Evolutionary conservation across 768 basidiomycete species (phyloP).

Genomic region (Suillus variegatus): DNA sequence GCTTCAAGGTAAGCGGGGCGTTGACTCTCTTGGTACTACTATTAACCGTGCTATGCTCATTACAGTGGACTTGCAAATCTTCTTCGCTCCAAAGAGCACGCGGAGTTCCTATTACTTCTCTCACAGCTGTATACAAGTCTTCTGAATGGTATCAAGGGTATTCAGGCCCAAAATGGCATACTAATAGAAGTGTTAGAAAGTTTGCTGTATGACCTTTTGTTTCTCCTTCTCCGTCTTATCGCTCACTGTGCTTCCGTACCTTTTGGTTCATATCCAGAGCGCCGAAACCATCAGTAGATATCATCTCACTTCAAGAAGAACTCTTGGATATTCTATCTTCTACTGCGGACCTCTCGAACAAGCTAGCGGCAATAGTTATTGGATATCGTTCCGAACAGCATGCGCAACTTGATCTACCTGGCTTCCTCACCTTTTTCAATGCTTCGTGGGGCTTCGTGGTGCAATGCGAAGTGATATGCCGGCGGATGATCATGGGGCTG

Average conservation of each 20-base stretch:
- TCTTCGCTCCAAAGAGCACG: slow-evolving; percentile 67
- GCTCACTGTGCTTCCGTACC: slow-evolving; percentile 8
- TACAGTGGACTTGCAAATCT: slow-evolving; percentile 46
- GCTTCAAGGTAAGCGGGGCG: slow-evolving; percentile 24
- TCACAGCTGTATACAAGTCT: slow-evolving; percentile 61
- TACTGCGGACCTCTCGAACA: slow-evolving; percentile 83
- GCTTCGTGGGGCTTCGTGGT: slow-evolving; percentile 90
- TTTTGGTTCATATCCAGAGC: slow-evolving; percentile 31
- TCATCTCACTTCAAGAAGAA: slow-evolving; percentile 59
- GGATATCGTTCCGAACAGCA: slow-evolving; percentile 78
- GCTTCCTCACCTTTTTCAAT: slow-evolving; percentile 82
- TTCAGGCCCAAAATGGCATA: slow-evolving; percentile 60
- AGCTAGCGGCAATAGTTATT: slow-evolving; percentile 78
- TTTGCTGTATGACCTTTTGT: slow-evolving; percentile 36
- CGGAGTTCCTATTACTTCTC: slow-evolving; percentile 65
- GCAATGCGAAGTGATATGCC: slow-evolving; percentile 80
- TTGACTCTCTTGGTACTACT: slow-evolving; percentile 2
- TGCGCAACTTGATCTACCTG: slow-evolving; percentile 63
- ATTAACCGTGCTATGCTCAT: slow-evolving; percentile 10
- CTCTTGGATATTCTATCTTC: slow-evolving; percentile 76
- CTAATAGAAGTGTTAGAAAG: slow-evolving; percentile 60
- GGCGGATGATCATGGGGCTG: slow-evolving; percentile 91
- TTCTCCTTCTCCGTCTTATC: not conserved
- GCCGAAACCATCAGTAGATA: slow-evolving; percentile 39
- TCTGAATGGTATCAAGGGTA: slow-evolving; percentile 64